Evolutionary conservation across 2,329 filamentous ascomycete genomes (phyloP).

Genomic region (Cladorrhinum sp.): DNA sequence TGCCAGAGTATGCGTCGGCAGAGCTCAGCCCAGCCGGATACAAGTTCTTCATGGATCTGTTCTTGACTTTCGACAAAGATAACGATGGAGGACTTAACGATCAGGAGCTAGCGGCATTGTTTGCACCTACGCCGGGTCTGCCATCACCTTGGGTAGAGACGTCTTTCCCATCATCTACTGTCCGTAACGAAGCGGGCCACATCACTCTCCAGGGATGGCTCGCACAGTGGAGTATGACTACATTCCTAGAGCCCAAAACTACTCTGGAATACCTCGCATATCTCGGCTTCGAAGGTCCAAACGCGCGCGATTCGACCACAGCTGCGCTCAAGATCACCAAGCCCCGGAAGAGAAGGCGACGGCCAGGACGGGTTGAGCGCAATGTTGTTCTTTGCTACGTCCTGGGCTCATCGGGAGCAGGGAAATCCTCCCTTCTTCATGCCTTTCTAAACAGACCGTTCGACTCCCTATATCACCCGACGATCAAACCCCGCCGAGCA

Average conservation of each 20-base stretch:
- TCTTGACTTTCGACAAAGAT: constrained; percentile 92
- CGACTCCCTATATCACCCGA: constrained; percentile 79
- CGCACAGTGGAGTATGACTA: constrained; percentile 99
- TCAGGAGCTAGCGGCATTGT: constrained; percentile 77
- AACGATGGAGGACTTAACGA: constrained; percentile 94
- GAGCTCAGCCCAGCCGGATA: constrained; percentile 94
- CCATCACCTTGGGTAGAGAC: constrained; percentile 84
- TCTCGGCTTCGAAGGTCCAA: constrained; percentile 83
- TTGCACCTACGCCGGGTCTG: constrained; percentile 87
- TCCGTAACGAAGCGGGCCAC: constrained; percentile 90
- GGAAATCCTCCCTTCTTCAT: constrained; percentile 88
- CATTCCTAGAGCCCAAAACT: constrained; percentile 90
- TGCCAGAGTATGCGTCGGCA: constrained; percentile 86
- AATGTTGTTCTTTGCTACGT: constrained; percentile 95
- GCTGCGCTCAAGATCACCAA: constrained; percentile 91
- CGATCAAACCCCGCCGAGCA: constrained; percentile 88
- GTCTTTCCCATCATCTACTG: constrained; percentile 88
- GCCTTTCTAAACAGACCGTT: constrained; percentile 90
- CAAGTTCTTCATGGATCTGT: constrained; percentile 95
- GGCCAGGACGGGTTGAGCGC: constrained; percentile 81
- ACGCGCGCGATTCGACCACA: constrained; percentile 72
- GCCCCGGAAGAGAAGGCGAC: constrained; percentile 77
- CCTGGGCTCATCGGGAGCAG: constrained; percentile 77
- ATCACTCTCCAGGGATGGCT: constrained; percentile 97
- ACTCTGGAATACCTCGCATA: constrained; percentile 95